These are phyloP conservation scores for Torulaspora delbrueckii DNA, from an alignment of 805 yeast genomes.

Conservation along the genomic window DNA sequence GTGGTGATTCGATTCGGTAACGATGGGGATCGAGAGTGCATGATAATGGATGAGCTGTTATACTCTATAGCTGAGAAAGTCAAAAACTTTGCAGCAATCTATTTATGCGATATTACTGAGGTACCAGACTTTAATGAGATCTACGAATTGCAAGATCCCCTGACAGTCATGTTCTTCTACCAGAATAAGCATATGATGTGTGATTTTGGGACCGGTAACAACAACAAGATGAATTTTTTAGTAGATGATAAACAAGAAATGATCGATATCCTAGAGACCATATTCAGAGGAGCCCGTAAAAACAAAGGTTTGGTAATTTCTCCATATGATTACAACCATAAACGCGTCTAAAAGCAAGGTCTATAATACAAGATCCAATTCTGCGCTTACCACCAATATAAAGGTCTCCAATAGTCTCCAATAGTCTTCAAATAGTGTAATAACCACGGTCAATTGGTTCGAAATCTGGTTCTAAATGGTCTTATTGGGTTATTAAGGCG, in stretches of 20 bases:
- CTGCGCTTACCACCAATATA: background rate
- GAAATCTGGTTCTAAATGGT: background rate
- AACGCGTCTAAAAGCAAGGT: constrained; percentile 18
- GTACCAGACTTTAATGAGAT: constrained; percentile 82
- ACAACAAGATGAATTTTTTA: constrained; percentile 84
- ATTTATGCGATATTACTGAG: constrained; percentile 80
- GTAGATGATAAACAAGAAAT: constrained; percentile 78
- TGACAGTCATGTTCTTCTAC: constrained; percentile 89
- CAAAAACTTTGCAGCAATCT: constrained; percentile 80
- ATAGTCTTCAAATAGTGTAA: background rate
- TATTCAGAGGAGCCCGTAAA: constrained; percentile 85
- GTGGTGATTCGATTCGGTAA: constrained; percentile 88
- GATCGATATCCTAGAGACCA: constrained; percentile 84
- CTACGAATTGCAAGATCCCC: constrained; percentile 62
- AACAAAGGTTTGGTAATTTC: constrained; percentile 89
- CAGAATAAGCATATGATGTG: constrained; percentile 96
- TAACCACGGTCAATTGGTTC: background rate
- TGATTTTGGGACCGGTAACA: constrained; percentile 97
- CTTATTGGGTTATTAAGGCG: background rate
- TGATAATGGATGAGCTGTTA: constrained; percentile 85
- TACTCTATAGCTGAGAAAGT: constrained; percentile 77
- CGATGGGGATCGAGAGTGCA: constrained; percentile 69
- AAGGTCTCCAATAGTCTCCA: background rate
- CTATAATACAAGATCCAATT: background rate
- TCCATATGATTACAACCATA: constrained; percentile 62